Conservation (phyloP, 129 eudicot species). For the Flaveria robusta region DNA sequence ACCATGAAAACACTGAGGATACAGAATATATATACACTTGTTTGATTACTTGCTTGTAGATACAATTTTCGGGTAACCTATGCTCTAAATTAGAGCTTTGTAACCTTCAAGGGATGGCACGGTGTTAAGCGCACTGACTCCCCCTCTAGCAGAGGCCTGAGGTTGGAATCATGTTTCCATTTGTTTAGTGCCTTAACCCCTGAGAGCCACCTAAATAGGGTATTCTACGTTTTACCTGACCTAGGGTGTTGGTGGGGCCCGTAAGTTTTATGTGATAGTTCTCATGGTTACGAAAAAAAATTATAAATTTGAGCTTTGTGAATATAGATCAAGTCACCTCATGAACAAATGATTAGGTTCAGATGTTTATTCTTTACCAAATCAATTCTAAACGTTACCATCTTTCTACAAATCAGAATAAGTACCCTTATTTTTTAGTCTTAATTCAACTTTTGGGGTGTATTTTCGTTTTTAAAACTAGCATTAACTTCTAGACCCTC, state of each 20-base stretch:
- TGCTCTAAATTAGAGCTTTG: not conserved
- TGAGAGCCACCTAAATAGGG: not conserved
- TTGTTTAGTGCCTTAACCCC: not conserved
- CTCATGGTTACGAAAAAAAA: not conserved
- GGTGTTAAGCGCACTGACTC: not conserved
- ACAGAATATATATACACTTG: not conserved
- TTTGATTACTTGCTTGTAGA: not conserved
- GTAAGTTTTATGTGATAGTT: not conserved
- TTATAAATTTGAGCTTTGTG: too few species aligned
- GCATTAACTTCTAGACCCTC: not conserved
- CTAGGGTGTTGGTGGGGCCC: not conserved
- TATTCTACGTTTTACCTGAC: not conserved
- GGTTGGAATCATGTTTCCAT: not conserved
- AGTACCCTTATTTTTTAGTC: not conserved
- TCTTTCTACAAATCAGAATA: not conserved
- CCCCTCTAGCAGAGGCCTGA: not conserved
- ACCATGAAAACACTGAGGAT: slow-evolving; percentile 1
- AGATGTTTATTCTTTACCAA: not conserved
- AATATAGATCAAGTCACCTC: not conserved
- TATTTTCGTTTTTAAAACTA: not conserved
- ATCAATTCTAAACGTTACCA: not conserved
- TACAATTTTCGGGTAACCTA: not conserved
- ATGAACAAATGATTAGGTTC: not conserved
- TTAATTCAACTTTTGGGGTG: not conserved
- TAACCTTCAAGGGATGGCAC: not conserved